These are phyloP conservation scores for Thielaviopsis euricoi DNA, from an alignment of 2,329 filamentous ascomycete species.

Conservation along the genomic window DNA sequence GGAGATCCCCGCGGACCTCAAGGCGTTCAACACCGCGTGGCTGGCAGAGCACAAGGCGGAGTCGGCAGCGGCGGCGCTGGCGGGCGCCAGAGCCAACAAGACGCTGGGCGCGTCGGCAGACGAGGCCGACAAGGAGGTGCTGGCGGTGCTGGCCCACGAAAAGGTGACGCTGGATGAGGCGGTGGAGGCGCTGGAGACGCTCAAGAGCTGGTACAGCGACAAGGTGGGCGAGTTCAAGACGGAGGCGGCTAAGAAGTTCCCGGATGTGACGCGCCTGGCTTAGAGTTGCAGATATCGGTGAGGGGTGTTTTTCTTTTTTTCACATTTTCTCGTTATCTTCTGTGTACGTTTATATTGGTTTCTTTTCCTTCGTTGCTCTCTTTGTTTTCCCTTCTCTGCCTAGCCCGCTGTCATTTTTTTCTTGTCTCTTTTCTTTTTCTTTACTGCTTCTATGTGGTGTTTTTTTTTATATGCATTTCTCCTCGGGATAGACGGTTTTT, in stretches of 20 bases:
- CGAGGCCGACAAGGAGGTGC: constrained; percentile 44
- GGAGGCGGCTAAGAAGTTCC: constrained; percentile 33
- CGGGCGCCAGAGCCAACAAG: constrained; percentile 42
- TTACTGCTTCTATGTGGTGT: too few relatives aligned
- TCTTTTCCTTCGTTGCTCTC: too few relatives aligned
- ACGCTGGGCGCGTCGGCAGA: constrained; percentile 38
- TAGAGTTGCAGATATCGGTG: constrained; percentile 12
- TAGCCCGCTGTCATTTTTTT: too few relatives aligned
- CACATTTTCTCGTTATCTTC: too few relatives aligned
- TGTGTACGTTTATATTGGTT: too few relatives aligned
- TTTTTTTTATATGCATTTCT: too few relatives aligned
- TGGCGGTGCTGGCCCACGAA: constrained; percentile 36
- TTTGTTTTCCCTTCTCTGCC: too few relatives aligned
- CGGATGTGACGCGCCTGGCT: constrained; percentile 30
- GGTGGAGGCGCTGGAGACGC: constrained; percentile 24
- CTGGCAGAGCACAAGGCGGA: constrained; percentile 38
- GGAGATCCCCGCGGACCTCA: constrained; percentile 41
- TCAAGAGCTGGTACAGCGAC: constrained; percentile 33
- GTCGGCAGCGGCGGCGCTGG: constrained; percentile 45
- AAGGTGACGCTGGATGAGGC: constrained; percentile 39
- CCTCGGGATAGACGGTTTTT: too few relatives aligned
- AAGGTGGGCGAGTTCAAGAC: constrained; percentile 32
- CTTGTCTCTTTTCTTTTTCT: too few relatives aligned
- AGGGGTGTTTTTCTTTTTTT: too few relatives aligned
- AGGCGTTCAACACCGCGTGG: constrained; percentile 51